Percentiles rank a stretch among this genome's conserved stretches.
Conservation (phyloP, 345 rosid species). For the Streptanthus diversifolius region DNA sequence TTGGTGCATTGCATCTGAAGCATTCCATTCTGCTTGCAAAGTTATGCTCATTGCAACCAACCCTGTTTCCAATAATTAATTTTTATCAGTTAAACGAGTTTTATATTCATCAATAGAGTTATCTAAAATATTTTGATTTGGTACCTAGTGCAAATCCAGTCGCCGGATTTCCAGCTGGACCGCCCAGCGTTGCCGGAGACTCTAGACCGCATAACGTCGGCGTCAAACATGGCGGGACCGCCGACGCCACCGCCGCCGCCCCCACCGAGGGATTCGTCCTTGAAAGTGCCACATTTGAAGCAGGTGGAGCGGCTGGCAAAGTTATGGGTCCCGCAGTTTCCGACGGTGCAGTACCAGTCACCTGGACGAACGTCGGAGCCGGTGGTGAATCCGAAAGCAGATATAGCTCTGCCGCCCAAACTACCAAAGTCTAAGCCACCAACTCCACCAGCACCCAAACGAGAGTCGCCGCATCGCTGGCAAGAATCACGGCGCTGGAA, state of each 20-base stretch:
- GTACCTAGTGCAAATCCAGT: constrained; percentile 89
- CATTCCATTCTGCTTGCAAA: constrained; percentile 92
- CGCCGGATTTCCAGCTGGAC: constrained; percentile 88
- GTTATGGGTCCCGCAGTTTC: constrained; percentile 91
- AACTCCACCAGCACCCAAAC: constrained; percentile 45
- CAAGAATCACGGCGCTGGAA: constrained; percentile 84
- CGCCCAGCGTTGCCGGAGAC: constrained; percentile 46
- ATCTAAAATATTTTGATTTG: neutral
- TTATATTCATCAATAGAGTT: neutral
- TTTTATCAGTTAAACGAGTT: neutral
- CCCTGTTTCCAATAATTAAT: constrained; percentile 35
- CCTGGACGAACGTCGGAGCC: constrained; percentile 96
- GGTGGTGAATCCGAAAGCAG: constrained; percentile 61
- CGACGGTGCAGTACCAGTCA: constrained; percentile 85
- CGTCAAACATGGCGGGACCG: constrained; percentile 29
- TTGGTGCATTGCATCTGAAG: constrained; percentile 84
- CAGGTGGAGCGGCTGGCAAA: constrained; percentile 89
- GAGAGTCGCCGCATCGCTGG: constrained; percentile 63
- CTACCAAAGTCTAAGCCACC: constrained; percentile 51
- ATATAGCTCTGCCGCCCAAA: constrained; percentile 46
- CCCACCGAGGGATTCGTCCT: constrained; percentile 51
- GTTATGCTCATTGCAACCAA: constrained; percentile 84
- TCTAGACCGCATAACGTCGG: constrained; percentile 51
- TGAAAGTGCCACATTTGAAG: constrained; percentile 84
- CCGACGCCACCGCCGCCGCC: constrained; percentile 30